phyloP scores from a whole-genome alignment of 2,329 filamentous ascomycete species.

The Beauveria pseudobassiana region DNA sequence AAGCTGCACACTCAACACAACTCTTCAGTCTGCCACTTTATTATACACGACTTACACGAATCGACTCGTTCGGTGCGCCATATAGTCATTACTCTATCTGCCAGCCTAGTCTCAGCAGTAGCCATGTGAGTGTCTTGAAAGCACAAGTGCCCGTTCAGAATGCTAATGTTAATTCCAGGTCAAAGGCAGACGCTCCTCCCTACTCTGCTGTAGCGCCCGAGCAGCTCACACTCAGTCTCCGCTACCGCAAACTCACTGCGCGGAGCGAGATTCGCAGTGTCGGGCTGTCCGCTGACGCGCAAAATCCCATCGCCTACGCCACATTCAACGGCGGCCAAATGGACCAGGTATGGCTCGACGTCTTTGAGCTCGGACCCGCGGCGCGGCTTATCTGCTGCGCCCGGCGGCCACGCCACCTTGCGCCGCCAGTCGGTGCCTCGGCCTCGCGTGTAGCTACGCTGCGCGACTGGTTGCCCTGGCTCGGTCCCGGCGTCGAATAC shows the following conservation, averaged over 20 bases:
- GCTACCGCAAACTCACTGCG: slow-evolving; percentile 21
- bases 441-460: slow-evolving; percentile 22
- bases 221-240: slow-evolving; percentile 19
- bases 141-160: neutral
- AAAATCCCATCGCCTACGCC: slow-evolving; percentile 20
- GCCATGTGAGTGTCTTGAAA: neutral
- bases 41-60: neutral
- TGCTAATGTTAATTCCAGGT: neutral
- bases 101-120: neutral
- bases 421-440: slow-evolving; percentile 12
- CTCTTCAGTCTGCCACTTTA: too few relatives aligned
- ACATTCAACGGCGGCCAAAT: slow-evolving; percentile 23
- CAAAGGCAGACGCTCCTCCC: neutral
- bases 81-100: neutral
- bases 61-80: neutral
- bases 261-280: slow-evolving; percentile 26
- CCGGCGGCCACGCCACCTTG: slow-evolving; percentile 24
- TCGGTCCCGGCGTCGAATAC: slow-evolving; percentile 23
- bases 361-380: slow-evolving; percentile 23
- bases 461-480: slow-evolving; percentile 24
- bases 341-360: slow-evolving; percentile 29
- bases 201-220: slow-evolving; percentile 5
- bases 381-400: slow-evolving; percentile 23
- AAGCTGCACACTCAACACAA: too few relatives aligned
- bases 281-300: slow-evolving; percentile 21